Evolutionary conservation across 345 rosid species (phyloP), one percentile per base, ranked within the genome.

Genomic region (Bruguiera sexangula): DNA sequence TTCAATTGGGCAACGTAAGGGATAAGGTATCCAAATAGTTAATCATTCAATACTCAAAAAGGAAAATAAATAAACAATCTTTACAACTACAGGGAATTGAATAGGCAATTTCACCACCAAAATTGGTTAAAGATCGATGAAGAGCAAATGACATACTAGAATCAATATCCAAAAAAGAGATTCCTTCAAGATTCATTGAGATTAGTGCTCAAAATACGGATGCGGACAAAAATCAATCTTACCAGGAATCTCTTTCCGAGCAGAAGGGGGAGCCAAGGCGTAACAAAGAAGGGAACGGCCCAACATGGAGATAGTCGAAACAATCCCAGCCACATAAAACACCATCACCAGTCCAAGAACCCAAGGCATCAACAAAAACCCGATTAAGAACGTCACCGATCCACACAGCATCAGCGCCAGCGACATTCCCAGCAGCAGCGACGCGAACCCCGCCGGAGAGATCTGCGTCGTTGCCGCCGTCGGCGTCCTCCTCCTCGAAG

Each of bases 341-440:
- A 87, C 74, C 89, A 87, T 73, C 8, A 90, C 70, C 67, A 95
- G 81, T 68, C 93, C 94, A 2, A 95, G 53, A 61, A 92, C 89
- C 99, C 98, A 95, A 1, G 99, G 99, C 96, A 95, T 85, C 89
- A 95, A 63, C 73, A 95, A 78, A 65, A 95, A 87, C 0, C 99
- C 99, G n/a, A 95, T 87, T 66, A 92, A 92, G 83, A 95, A 92
- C 54, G 99, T 88, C 60, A 95, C 85, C 50, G 92, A 90, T 81
- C 99, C 98, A 61, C 98, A 90, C 8, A 95, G 71, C 92, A 95
- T 95, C 80, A 95, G 74, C 8, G 92, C 75, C 65, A 92, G n/a
- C 3, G 96, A 90, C 6, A 85, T 77, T 66, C 98, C 99, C 2
- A 95, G 79, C 76, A 95, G 79, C 87, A 90, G 52, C 54, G 91